Base-by-base conservation (phyloP, 352 stramenopile genomes). In the Globisporangium ultimum region DNA sequence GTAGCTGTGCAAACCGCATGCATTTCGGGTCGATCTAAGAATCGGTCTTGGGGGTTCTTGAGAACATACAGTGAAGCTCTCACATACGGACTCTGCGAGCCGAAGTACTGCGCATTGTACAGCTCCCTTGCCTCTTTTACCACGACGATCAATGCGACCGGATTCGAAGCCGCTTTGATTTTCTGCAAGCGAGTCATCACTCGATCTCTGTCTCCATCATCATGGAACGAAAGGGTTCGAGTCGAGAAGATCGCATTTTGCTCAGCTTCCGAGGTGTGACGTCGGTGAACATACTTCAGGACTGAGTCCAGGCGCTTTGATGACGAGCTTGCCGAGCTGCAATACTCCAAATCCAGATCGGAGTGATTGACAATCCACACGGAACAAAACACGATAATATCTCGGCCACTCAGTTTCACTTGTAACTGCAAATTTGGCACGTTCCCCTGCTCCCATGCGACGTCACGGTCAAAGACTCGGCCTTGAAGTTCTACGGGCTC, bases 311-410 rank as follows among this genome's bases (percentile, higher is more conserved):
- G 64, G 28, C 77, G 70, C 51, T 85, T 75, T 24, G 69, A 72
- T 34, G 85, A 93, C n/a, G 78, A 87, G 48, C 83, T 93, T 38
- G 75, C 80, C 43, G 83, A 87, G 53, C 87, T 89, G 46, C 87
- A 96, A 62, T 96, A 96, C 57, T 94, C 87, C 32, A 96, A 64
- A 60, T 93, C 78, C 11, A 96, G 66, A 42, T 84, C 81, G 17
- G 83, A 88, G 58, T 96, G 87, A 36, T 96, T 96, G 13, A 96
- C 84, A 58, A 96, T 86, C 87, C 87, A 96, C 5, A 96, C 79
- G 12, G 84, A 91, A 58, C 84, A 93, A 58, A 90, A 96, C 2
- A 94, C 76, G n/a, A 91, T 76, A 3, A 94, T 70, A 48, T 96
- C 87, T 43, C 87, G 76, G 4, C 83, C 87, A 17, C 72, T 80